Base-by-base conservation (phyloP, 305 asterid species). In the Fraxinus ornus region DNA sequence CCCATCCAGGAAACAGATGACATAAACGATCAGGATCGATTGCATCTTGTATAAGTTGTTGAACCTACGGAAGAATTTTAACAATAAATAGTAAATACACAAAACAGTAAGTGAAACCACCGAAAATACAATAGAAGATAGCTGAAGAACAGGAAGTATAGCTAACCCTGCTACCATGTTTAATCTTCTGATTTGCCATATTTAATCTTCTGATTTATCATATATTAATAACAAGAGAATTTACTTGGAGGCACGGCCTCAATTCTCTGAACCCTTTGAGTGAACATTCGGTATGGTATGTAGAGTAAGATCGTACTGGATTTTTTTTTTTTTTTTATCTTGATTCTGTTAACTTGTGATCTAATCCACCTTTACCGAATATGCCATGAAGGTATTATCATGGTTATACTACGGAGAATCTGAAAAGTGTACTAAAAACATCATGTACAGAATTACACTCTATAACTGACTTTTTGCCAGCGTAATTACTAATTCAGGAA, bases 1-100 rank as follows among this genome's bases (percentile, higher is more conserved):
- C 99, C 99, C 99, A 95, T 83, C 99, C 99, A 82, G 98, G 97
- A 90, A 91, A 95, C 97, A 95, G 90, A 81, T 95, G 91, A 90
- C 97, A 92, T 89, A 95, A 80, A 2, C 97, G 97, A 79, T 95
- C 99, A 2, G 99, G 93, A 84, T 95, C 99, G 22, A 91, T 92
- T 26, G 99, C 97, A 64, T 95, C 97, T 76, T 95, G 99, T 86
- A 95, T 86, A 33, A 95, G 97, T 86, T 94, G 99, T 87, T 95
- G 99, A 88, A 95, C 99, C 99, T 95, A 82, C 84, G 83, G 84
- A 80, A 78, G 39, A 80, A 68, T 62, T 13, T 55, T 6, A 26
- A 44, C 35, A 7, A 28, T 10, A 39, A 39, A 39, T 39, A 44
- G 3, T 0, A 39, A 22, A 41, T 44, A 41, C 1, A 4, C 13